Conservation (phyloP, 2,329 filamentous ascomycete species). For the Xylaria sp. region DNA sequence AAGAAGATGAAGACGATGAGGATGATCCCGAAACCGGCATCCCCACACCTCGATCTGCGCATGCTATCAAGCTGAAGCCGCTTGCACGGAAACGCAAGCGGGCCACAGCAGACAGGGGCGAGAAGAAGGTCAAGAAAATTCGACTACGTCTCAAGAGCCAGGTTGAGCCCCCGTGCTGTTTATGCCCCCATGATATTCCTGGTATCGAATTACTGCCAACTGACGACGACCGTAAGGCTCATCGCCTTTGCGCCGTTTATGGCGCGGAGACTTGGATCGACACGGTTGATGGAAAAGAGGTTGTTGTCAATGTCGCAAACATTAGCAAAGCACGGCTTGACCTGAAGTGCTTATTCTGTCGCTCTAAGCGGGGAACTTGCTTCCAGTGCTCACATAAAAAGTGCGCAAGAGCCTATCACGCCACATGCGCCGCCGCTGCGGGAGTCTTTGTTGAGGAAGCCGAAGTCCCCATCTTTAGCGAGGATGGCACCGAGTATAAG, state of each 20-base stretch:
- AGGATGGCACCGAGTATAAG: constrained; percentile 92
- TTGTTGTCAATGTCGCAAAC: constrained; percentile 79
- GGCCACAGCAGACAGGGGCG: constrained; percentile 53
- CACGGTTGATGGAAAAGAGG: constrained; percentile 74
- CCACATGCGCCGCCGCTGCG: constrained; percentile 91
- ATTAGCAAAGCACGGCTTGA: constrained; percentile 90
- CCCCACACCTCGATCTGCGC: constrained; percentile 79
- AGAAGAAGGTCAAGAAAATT: constrained; percentile 78
- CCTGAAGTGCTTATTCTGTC: constrained; percentile 94
- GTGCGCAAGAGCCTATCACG: constrained; percentile 92
- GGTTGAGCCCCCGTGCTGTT: constrained; percentile 82
- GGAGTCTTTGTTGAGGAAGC: constrained; percentile 92
- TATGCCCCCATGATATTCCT: constrained; percentile 91
- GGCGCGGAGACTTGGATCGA: constrained; percentile 93
- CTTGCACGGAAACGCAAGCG: constrained; percentile 76
- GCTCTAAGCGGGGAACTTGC: constrained; percentile 93
- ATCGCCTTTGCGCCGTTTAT: constrained; percentile 89
- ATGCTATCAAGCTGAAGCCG: constrained; percentile 73
- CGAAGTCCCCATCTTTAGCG: constrained; percentile 85
- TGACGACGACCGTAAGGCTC: constrained; percentile 86
- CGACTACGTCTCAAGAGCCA: constrained; percentile 78
- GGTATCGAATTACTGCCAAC: constrained; percentile 86
- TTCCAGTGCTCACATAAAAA: constrained; percentile 98
- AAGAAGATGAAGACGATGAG: constrained; percentile 70
- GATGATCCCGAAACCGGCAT: constrained; percentile 70